Evolutionary conservation across 139 green algal species (phyloP).

Genomic region (Haematococcus lacustris): DNA sequence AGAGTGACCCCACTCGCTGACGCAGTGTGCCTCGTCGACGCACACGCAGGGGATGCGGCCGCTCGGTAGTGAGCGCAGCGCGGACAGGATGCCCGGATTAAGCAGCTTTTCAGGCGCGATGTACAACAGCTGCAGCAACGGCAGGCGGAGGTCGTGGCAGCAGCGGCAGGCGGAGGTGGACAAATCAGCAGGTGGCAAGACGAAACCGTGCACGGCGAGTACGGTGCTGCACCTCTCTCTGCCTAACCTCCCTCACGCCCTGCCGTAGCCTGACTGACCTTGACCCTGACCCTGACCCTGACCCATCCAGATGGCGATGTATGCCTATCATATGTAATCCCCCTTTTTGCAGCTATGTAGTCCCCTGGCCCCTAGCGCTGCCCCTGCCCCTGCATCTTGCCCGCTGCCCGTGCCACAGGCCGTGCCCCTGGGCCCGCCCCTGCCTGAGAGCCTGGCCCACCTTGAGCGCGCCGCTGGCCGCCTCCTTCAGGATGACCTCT

Average conservation of each 20-base stretch:
- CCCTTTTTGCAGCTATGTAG: background rate
- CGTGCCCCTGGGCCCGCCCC: background rate
- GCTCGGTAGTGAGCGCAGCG: slow-evolving; percentile 31
- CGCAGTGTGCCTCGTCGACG: slow-evolving; percentile 87
- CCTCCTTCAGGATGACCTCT: slow-evolving; percentile 4
- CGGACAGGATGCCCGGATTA: slow-evolving; percentile 55
- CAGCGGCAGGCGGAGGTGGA: background rate
- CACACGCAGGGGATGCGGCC: slow-evolving; percentile 27
- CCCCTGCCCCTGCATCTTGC: background rate
- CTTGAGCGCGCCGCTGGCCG: slow-evolving; percentile 8
- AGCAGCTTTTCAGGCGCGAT: slow-evolving; percentile 83
- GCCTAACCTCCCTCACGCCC: background rate
- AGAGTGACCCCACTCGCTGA: slow-evolving; percentile 93
- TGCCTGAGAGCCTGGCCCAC: background rate
- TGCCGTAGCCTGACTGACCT: background rate
- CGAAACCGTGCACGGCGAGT: background rate
- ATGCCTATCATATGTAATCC: background rate
- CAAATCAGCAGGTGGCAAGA: background rate
- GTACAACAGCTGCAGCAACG: slow-evolving; percentile 64
- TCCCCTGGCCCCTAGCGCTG: background rate
- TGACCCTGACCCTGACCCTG: background rate
- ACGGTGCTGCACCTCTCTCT: background rate
- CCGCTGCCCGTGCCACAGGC: background rate
- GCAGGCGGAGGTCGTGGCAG: background rate
- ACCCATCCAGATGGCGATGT: background rate